phyloP scores from a whole-genome alignment of 805 yeast genomes.

The Kurtzmaniella cleridarum region DNA sequence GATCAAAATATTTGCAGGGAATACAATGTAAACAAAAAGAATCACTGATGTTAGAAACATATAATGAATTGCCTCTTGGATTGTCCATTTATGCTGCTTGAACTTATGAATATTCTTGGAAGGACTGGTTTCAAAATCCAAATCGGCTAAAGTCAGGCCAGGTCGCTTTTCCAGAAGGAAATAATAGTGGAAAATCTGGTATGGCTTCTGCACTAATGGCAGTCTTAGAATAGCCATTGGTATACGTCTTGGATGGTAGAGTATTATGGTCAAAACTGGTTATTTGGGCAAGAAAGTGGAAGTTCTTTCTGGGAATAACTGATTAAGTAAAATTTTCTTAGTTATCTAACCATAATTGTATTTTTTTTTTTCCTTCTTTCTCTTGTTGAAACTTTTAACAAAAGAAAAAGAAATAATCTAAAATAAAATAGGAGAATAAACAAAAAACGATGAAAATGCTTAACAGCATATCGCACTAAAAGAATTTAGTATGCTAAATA shows the following conservation, averaged over 20 bases:
- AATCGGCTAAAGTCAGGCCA: constrained; percentile 44
- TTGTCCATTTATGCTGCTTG: constrained; percentile 36
- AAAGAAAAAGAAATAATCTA: too few relatives aligned
- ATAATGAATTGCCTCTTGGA: constrained; percentile 49
- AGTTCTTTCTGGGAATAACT: constrained; percentile 1
- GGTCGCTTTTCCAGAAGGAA: constrained; percentile 52
- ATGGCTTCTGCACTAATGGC: constrained; percentile 29
- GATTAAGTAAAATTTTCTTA: neutral
- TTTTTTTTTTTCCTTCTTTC: too few relatives aligned
- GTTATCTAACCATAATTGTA: neutral
- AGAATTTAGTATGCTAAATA: too few relatives aligned
- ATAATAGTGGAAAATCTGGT: constrained; percentile 41
- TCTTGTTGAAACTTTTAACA: too few relatives aligned
- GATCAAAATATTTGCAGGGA: constrained; percentile 48
- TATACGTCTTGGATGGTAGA: neutral
- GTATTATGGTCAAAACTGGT: neutral
- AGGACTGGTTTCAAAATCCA: constrained; percentile 46
- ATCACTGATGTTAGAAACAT: constrained; percentile 47
- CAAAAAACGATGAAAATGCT: too few relatives aligned
- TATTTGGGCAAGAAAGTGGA: neutral
- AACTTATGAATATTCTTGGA: constrained; percentile 35
- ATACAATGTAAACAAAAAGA: constrained; percentile 51
- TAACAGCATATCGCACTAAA: too few relatives aligned
- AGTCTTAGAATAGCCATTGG: constrained; percentile 12
- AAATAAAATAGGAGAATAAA: too few relatives aligned